phyloP scores from a whole-genome alignment of 495 filamentous ascomycete genomes.

The Podospora conica region DNA sequence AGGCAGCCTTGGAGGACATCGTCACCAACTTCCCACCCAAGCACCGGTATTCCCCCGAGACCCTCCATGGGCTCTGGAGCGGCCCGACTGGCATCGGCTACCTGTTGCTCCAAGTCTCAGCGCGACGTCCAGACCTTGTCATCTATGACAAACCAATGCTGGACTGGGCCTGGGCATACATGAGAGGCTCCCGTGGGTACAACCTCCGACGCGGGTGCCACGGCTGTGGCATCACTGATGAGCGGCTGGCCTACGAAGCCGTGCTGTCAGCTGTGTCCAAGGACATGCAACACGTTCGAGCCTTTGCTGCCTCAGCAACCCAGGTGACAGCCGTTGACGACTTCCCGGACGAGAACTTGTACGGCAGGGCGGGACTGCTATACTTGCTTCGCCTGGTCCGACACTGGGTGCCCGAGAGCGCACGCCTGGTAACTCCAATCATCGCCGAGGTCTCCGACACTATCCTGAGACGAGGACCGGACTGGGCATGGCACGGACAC shows the following conservation, averaged over 20 bases:
- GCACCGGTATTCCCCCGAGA: constrained; percentile 20
- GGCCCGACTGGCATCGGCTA: constrained; percentile 56
- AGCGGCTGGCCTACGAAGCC: constrained; percentile 48
- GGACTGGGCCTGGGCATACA: constrained; percentile 45
- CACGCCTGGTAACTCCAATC: constrained; percentile 25
- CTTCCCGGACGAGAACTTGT: constrained; percentile 48
- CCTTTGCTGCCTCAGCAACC: constrained; percentile 39
- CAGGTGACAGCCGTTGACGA: constrained; percentile 27
- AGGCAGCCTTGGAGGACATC: constrained; percentile 28
- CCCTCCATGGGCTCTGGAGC: constrained; percentile 47
- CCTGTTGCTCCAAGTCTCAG: constrained; percentile 49
- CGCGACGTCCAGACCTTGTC: constrained; percentile 39
- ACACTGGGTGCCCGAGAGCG: constrained; percentile 24
- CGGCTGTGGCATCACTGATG: constrained; percentile 50
- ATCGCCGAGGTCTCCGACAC: constrained; percentile 33
- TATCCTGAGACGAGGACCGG: constrained; percentile 32
- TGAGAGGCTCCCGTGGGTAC: constrained; percentile 39
- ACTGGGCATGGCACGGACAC: constrained; percentile 54
- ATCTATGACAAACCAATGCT: constrained; percentile 38
- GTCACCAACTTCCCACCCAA: constrained; percentile 27
- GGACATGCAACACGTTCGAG: constrained; percentile 36
- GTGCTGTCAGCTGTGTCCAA: constrained; percentile 43
- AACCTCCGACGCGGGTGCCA: constrained; percentile 21
- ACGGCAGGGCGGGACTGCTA: constrained; percentile 55
- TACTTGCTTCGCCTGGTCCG: constrained; percentile 50